Base-by-base conservation (phyloP, 2,329 filamentous ascomycete species). In the Ophiostoma piceae region DNA sequence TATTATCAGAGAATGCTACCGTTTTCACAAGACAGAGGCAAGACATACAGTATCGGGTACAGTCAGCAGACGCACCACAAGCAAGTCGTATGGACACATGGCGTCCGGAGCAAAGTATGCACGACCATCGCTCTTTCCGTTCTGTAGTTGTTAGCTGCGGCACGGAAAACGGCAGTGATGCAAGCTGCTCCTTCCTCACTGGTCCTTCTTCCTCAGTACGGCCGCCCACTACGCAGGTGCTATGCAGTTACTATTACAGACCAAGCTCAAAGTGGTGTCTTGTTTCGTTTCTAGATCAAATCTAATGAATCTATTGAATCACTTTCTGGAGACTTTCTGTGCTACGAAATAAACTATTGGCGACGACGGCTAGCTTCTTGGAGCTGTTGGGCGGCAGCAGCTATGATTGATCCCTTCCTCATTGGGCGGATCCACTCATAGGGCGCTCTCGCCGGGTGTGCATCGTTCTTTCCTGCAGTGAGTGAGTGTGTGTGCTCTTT, bases 371-470 rank as follows among this genome's bases (percentile, higher is more conserved):
- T 57, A 57, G 51, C 51, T 57, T 26, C 51, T 14, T 19, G 22
- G 47, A 51, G 47, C 47, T 51, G 47, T 51, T 22, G 51, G 51
- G 26, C 22, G n/a, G 51, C 51, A 64, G 60, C 60, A 37, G 29
- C 22, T 62, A 29, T 12, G 22, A 62, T 32, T 62, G 57, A 62
- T 62, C 29, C 60, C 60, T 64, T 32, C 60, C 60, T 64, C 60
- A 19, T 64, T 64, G 4, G 60, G 60, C 3, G 6, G 29, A 37
- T n/a, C 60, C 60, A 64, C 60, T n/a, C 60, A 37, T 64, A 64
- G 60, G 60, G 60, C 60, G 60, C 60, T 16, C 29, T 37, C 32
- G 35, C 60, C 51, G n/a, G 6, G 19, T 22, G 51, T 14, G 51
- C 51, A 29, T 57, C 6, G 51, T 57, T 57, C 51, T 26, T 51